Evolutionary conservation across 306 rosid genomes (phyloP), one percentile per base, ranked within the genome.

Genomic region (cucumber (Cucumis sativus)): DNA sequence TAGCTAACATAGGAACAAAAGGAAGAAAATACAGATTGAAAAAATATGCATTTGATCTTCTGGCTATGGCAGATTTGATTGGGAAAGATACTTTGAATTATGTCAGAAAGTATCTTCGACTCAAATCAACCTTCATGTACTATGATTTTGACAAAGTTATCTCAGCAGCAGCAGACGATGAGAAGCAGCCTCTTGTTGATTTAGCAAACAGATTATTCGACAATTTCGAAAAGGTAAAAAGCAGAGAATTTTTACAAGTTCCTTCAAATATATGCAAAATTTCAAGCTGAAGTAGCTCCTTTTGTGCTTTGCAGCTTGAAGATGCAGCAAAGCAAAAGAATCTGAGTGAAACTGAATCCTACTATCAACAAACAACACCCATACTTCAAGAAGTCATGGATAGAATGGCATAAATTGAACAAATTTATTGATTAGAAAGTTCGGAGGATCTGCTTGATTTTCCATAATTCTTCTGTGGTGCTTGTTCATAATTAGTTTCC

Each of bases 381-480:
- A 77, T 92, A 81, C 97, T 95, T 47, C 88, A 87, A 75, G 96
- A 95, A 74, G 96, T 95, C 89, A 92, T 92, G 90, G 90, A 86
- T 56, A n/a, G 80, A 84, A 90, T 92, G 96, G 80, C 82, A 62
- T 79, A 62, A 63, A 4, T 33, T 52, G 6, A 28, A 17, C 6
- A 73, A 51, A 6, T 23, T 45, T 7, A 58, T 47, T 15, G 7
- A 70, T 16, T 10, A 73, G 28, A 49, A 25, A 15, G 5, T 51
- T 51, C 5, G 7, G 4, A 30, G 18, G 25, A 35, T 9, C 43
- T 52, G 5, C 47, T 52, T 73, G 55, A n/a, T 43, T 43, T 16
- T 72, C 77, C 62, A 73, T 45, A 15, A 16, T 51, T 73, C 17
- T 73, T 30, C 40, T 72, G 18, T 13, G 5, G 13, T 23, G 14